Evolutionary conservation across 208 protist species (phyloP), one percentile per base, ranked within the genome.

Genomic region (Herpetomonas samuelpessoai): DNA sequence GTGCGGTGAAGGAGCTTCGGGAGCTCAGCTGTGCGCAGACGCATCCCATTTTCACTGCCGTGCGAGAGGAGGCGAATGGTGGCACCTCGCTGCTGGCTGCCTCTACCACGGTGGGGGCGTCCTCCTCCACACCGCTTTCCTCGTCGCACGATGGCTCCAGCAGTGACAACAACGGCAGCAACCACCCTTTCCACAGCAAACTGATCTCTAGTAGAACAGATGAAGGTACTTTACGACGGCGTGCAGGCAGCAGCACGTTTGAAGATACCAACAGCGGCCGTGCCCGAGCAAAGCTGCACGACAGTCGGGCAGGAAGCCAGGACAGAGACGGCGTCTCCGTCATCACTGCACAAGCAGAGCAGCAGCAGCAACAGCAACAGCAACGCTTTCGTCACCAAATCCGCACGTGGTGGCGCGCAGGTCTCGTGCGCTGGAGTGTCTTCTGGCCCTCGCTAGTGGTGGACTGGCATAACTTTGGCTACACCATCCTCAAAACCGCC

Each of bases 381-480:
- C 35, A 41, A 41, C 35, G 35, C 35, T 6, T 6, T 14, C 21
- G 30, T 47, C 30, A 2, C 25, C 38, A 28, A 16, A n/a, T 47
- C 10, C 68, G 68, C 2, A 29, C 51, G 12, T 72, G 58, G 59
- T 60, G 7, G 26, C 41, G 24, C 44, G 4, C 29, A 12, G 7
- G 12, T 19, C 9, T 55, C 35, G 35, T 41, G 45, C 41, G 52
- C 25, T 31, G 44, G n/a, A 48, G 10, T 14, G 38, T 79, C 12
- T 80, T 81, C 62, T 79, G 67, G 41, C 88, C 88, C 21, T 57
- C 73, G 31, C 26, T 96, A 29, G 62, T 93, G 2, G 88, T 97
- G 38, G 93, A 97, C 62, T 96, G 87, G 88, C 93, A 97, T 70
- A 97, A 97, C 74, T 89, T 86, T 46, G 93, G 93, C 27, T 90